A percentile compares a stretch with the other conserved stretches of the same genome.
Conservation (phyloP, 2,329 filamentous ascomycete genomes). For the Atkinsonella hypoxylon region DNA sequence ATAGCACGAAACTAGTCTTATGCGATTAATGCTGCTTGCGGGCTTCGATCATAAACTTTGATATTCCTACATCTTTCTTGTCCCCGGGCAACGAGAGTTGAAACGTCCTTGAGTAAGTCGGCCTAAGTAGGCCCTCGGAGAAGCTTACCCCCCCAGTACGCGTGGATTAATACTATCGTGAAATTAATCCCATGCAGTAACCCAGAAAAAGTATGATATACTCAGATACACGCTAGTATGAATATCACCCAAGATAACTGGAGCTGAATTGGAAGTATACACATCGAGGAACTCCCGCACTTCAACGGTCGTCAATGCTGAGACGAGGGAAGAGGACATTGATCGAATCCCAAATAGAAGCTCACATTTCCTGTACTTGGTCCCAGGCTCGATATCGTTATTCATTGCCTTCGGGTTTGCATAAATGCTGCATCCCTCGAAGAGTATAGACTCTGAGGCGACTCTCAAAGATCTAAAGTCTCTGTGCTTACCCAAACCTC, state of each 20-base stretch:
- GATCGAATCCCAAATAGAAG: not conserved
- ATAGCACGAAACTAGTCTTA: not conserved
- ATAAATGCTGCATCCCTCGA: too few relatives aligned
- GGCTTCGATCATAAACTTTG: not conserved
- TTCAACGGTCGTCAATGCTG: not conserved
- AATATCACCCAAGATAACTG: constrained; percentile 2
- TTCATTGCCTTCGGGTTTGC: too few relatives aligned
- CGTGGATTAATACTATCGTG: not conserved
- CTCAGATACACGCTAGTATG: constrained; percentile 1
- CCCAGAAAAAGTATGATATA: constrained; percentile 6
- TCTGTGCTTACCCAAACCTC: constrained; percentile 7
- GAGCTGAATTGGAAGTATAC: not conserved
- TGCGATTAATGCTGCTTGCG: not conserved
- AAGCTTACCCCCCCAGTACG: not conserved
- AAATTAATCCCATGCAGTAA: constrained; percentile 7
- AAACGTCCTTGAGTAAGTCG: not conserved
- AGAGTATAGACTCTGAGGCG: not conserved
- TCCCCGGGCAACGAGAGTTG: not conserved
- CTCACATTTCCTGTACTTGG: too few relatives aligned
- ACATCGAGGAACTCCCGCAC: not conserved
- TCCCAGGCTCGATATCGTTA: too few relatives aligned
- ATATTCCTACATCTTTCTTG: not conserved
- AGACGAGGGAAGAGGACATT: not conserved
- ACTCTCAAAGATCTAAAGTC: constrained; percentile 4
- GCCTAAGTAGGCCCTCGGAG: not conserved